A percentile compares a stretch with the other conserved stretches of the same genome.
Conservation (phyloP, 352 stramenopile genomes). For the Phytophthora agathidicida region DNA sequence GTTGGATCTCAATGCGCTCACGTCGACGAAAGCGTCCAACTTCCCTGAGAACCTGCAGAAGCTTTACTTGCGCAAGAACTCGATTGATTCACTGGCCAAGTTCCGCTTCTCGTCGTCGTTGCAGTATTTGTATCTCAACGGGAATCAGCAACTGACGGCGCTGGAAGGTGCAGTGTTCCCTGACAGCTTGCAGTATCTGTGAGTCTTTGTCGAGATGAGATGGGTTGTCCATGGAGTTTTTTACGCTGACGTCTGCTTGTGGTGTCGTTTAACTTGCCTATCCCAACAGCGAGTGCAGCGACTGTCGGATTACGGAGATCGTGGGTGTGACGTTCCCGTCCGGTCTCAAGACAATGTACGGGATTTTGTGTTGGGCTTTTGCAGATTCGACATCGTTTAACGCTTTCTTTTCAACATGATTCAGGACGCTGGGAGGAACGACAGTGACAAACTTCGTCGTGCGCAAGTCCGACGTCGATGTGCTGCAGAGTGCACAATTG, state of each 20-base stretch:
- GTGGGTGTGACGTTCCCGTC: conserved; percentile 33
- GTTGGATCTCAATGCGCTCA: conserved; percentile 32
- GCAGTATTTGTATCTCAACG: conserved; percentile 41
- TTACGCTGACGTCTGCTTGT: conserved; percentile 12
- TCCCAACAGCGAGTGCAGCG: conserved; percentile 32
- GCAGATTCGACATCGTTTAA: conserved; percentile 11
- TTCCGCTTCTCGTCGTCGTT: conserved; percentile 35
- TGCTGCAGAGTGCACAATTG: conserved; percentile 32
- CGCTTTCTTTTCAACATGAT: background rate
- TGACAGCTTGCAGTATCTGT: conserved; percentile 43
- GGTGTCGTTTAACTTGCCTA: conserved; percentile 4
- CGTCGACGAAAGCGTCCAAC: conserved; percentile 18
- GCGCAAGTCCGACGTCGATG: conserved; percentile 41
- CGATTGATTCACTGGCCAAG: conserved; percentile 36
- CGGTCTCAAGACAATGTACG: conserved; percentile 47
- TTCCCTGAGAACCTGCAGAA: conserved; percentile 29
- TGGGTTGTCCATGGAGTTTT: background rate
- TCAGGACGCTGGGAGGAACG: conserved; percentile 31
- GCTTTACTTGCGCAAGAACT: conserved; percentile 40
- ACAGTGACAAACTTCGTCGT: conserved; percentile 41
- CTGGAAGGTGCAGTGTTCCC: conserved; percentile 53
- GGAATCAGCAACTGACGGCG: conserved; percentile 48
- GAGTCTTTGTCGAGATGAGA: conserved; percentile 1
- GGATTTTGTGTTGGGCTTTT: conserved; percentile 1
- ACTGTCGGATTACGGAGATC: conserved; percentile 35